Base-by-base conservation (phyloP, 2,329 filamentous ascomycete genomes). In the Colletotrichum costaricense region DNA sequence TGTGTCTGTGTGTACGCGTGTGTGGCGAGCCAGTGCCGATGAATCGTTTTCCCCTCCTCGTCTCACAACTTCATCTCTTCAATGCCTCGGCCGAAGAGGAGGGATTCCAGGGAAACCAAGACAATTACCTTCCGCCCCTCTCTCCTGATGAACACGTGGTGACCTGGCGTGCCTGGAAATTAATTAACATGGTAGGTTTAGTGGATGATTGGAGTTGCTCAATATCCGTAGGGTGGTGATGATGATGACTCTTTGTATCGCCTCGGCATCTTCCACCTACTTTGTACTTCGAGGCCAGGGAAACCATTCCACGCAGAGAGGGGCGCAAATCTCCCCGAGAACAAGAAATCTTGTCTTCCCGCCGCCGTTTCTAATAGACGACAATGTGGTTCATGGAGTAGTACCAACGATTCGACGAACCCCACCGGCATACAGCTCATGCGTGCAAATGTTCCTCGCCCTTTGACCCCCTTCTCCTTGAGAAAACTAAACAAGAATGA, bases 31-130 rank as follows among this genome's bases (percentile, higher is more conserved):
- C 60, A 63, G 33, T 30, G 46, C 28, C 22, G 33, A n/a, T 30
- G 22, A 35, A 16, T 16, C n/a, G 8, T 26, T 24, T 42, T 11
- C 52, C 52, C 42, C 22, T 22, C 52, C 24, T 65, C 22, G 33
- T 57, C 63, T 65, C 63, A 28, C 33, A 46, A 19, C 38, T 30
- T 46, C 52, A 12, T 57, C 22, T 57, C 35, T 42, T 57, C 63
- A 65, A 65, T 65, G 63, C 49, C 49, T 65, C 63, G 49, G 63
- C 63, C 49, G 24, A 19, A n/a, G 49, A 30, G 30, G 14, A 65
- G 49, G 9, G 16, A 28, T 14, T 26, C 5, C 38, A 42, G 38
- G 30, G 24, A 46, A 11, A 26, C 24, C 22, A 16, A 52, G 24
- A 22, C 22, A 30, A 35, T 42, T 19, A 0, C 5, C 12, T 38